Conservation (phyloP, 2,329 filamentous ascomycete genomes). For the Microascus cirrosus region DNA sequence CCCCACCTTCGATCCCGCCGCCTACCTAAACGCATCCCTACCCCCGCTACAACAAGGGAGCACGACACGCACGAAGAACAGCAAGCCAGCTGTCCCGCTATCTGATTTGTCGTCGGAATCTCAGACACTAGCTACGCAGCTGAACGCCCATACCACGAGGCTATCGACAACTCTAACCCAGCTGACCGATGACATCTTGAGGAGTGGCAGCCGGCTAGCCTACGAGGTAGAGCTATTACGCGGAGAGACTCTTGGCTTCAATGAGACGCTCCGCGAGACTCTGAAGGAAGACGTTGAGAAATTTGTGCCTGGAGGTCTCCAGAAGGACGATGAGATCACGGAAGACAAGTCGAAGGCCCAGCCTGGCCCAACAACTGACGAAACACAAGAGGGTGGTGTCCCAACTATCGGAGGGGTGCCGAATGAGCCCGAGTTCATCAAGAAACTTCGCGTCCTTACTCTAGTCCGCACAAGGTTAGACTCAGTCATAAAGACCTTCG, state of each 20-base stretch:
- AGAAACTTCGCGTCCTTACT: constrained; percentile 70
- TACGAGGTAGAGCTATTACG: constrained; percentile 91
- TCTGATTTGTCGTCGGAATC: constrained; percentile 71
- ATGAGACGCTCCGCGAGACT: constrained; percentile 64
- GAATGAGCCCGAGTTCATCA: constrained; percentile 56
- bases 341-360: neutral
- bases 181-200: constrained; percentile 87
- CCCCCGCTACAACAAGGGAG: constrained; percentile 49
- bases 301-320: constrained; percentile 51
- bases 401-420: constrained; percentile 6
- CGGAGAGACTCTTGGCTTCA: constrained; percentile 75
- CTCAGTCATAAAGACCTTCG: constrained; percentile 81
- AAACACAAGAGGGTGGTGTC: constrained; percentile 9
- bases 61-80: constrained; percentile 8
- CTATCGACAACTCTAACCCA: constrained; percentile 74
- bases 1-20: constrained; percentile 68
- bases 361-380: neutral
- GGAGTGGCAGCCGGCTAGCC: constrained; percentile 75
- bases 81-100: constrained; percentile 38
- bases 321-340: constrained; percentile 12
- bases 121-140: constrained; percentile 73
- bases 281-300: constrained; percentile 60
- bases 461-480: constrained; percentile 78
- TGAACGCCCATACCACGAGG: constrained; percentile 79
- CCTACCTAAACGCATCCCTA: constrained; percentile 73